These are phyloP conservation scores for Penicillium frequentans DNA, from an alignment of 2,329 filamentous ascomycete genomes.

Conservation along the genomic window DNA sequence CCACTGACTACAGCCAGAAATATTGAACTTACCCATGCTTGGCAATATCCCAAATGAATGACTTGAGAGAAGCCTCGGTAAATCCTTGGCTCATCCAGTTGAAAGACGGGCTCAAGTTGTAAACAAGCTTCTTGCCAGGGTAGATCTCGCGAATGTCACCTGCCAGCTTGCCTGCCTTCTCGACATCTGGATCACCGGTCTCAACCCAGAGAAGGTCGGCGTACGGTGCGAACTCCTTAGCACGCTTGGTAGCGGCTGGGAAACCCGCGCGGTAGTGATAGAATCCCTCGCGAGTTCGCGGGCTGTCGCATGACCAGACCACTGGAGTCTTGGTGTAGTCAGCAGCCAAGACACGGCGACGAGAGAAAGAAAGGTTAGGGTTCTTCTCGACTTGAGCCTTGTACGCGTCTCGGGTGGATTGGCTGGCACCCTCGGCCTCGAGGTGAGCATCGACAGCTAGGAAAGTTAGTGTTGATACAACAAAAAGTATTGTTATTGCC, in stretches of 20 bases:
- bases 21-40: conserved; percentile 68
- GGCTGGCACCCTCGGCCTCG: conserved; percentile 61
- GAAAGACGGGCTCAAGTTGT: conserved; percentile 95
- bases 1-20: conserved; percentile 23
- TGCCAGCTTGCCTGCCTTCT: conserved; percentile 73
- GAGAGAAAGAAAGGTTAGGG: conserved; percentile 73
- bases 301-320: conserved; percentile 86
- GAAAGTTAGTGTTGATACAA: conserved; percentile 8
- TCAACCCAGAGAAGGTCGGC: conserved; percentile 97
- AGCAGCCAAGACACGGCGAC: conserved; percentile 71
- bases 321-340: conserved; percentile 67
- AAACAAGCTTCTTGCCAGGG: conserved; percentile 86
- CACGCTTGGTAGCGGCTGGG: conserved; percentile 85
- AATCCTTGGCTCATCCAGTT: conserved; percentile 99
- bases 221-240: conserved; percentile 85
- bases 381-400: conserved; percentile 61
- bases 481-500: not conserved
- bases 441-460: conserved; percentile 74
- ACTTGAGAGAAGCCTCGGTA: conserved; percentile 75
- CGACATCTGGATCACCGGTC: conserved; percentile 83
- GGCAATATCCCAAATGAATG: conserved; percentile 95
- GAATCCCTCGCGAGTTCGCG: conserved; percentile 82
- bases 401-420: conserved; percentile 68
- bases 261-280: conserved; percentile 65
- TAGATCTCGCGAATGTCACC: conserved; percentile 68